Conservation (phyloP, 768 basidiomycete genomes). For the Xerocomellus intermedius region DNA sequence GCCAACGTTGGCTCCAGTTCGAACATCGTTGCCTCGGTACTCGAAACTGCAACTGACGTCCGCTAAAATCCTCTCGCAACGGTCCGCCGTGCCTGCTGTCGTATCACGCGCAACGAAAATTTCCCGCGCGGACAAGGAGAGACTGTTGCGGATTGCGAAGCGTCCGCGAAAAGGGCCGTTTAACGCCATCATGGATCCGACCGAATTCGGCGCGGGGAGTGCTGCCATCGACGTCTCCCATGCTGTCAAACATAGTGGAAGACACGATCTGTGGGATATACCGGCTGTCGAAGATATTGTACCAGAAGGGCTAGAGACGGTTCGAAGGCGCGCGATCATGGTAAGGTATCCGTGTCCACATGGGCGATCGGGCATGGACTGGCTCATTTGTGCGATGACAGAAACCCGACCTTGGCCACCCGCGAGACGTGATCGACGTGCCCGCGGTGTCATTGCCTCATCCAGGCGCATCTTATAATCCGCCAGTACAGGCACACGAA, state of each 20-base stretch:
- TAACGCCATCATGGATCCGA: conserved; percentile 65
- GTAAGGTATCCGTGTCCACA: conserved; percentile 34
- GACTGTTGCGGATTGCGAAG: conserved; percentile 74
- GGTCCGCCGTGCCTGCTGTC: conserved; percentile 86
- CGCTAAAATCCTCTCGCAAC: conserved; percentile 75
- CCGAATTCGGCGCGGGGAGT: conserved; percentile 64
- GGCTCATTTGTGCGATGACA: conserved; percentile 22
- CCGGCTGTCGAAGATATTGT: conserved; percentile 36
- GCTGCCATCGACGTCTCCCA: conserved; percentile 61
- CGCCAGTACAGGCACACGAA: conserved; percentile 68
- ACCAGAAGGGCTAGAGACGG: conserved; percentile 39
- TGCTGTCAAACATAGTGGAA: conserved; percentile 66
- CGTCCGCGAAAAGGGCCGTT: conserved; percentile 70
- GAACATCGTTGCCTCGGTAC: conserved; percentile 55
- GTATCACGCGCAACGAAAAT: conserved; percentile 52
- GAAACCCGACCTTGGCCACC: conserved; percentile 49
- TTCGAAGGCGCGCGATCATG: conserved; percentile 49
- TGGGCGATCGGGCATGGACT: too few relatives aligned
- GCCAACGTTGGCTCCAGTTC: conserved; percentile 40
- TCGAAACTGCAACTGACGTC: conserved; percentile 59
- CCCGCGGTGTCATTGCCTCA: conserved; percentile 73
- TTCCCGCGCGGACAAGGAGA: conserved; percentile 68
- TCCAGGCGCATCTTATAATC: conserved; percentile 88
- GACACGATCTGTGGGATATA: conserved; percentile 60
- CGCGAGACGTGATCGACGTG: conserved; percentile 53